Conservation (phyloP, 352 stramenopile species). For the Phytophthora chlamydospora region DNA sequence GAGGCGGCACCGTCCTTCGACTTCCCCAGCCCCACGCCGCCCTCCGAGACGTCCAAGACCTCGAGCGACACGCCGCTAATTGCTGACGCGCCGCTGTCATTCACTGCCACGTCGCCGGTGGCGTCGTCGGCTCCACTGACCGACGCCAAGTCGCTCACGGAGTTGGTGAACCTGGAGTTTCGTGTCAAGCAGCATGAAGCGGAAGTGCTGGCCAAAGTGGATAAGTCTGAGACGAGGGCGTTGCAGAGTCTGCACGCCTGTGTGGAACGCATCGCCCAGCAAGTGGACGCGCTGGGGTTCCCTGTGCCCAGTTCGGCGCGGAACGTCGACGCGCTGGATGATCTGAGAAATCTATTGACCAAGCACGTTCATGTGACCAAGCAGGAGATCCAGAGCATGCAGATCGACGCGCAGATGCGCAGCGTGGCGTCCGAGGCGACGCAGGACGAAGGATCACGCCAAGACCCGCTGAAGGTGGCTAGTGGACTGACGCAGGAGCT, state of each 20-base stretch:
- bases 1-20: conserved; percentile 12
- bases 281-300: conserved; percentile 59
- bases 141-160: conserved; percentile 42
- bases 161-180: conserved; percentile 49
- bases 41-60: conserved; percentile 13
- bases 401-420: conserved; percentile 70
- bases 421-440: conserved; percentile 50
- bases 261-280: conserved; percentile 45
- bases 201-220: conserved; percentile 34
- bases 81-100: background rate
- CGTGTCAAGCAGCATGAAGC: conserved; percentile 43
- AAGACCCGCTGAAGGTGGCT: conserved; percentile 37
- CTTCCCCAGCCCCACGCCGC: conserved; percentile 16
- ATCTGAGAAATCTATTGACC: conserved; percentile 58
- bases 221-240: conserved; percentile 41
- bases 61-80: conserved; percentile 15
- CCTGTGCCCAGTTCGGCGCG: conserved; percentile 45
- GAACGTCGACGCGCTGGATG: conserved; percentile 61
- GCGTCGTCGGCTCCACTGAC: conserved; percentile 26
- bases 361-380: conserved; percentile 55
- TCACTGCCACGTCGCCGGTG: conserved; percentile 9
- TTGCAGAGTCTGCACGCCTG: conserved; percentile 51
- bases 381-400: conserved; percentile 73
- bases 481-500: conserved; percentile 56
- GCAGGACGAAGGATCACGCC: conserved; percentile 10